These are phyloP conservation scores for Alternaria conjuncta DNA, from an alignment of 2,329 filamentous ascomycete species.

Conservation along the genomic window DNA sequence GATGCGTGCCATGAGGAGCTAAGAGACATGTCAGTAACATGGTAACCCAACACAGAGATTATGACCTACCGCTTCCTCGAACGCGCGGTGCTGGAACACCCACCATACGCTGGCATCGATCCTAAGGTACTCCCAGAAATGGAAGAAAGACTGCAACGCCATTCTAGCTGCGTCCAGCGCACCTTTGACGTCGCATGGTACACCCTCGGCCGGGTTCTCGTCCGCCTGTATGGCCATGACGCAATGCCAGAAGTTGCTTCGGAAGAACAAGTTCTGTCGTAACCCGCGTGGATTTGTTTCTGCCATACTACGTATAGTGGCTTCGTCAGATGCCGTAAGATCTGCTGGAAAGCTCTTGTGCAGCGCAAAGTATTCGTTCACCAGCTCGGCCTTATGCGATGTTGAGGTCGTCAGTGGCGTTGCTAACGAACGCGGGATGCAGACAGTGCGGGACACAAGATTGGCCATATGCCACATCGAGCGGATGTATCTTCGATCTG, in stretches of 20 bases:
- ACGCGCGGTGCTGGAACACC: slow-evolving; percentile 82
- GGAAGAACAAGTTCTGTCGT: slow-evolving; percentile 77
- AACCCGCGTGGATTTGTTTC: slow-evolving; percentile 70
- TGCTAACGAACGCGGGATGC: slow-evolving; percentile 75
- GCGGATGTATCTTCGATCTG: slow-evolving; percentile 65
- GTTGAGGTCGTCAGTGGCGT: slow-evolving; percentile 73
- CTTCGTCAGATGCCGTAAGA: slow-evolving; percentile 72
- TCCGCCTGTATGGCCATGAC: slow-evolving; percentile 79
- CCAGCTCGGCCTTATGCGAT: slow-evolving; percentile 71
- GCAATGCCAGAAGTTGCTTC: slow-evolving; percentile 84
- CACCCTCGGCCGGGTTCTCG: slow-evolving; percentile 64
- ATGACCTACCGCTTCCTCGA: slow-evolving; percentile 74
- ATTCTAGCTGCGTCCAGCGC: slow-evolving; percentile 78
- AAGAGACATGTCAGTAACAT: neutral
- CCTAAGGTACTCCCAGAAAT: slow-evolving; percentile 72
- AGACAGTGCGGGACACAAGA: slow-evolving; percentile 77
- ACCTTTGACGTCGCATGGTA: slow-evolving; percentile 65
- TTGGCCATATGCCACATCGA: slow-evolving; percentile 82
- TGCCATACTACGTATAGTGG: slow-evolving; percentile 64
- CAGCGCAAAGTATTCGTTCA: slow-evolving; percentile 72
- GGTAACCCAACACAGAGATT: neutral
- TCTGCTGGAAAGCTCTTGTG: slow-evolving; percentile 75
- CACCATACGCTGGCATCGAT: slow-evolving; percentile 80
- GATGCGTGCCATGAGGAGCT: slow-evolving; percentile 51
- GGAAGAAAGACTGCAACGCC: slow-evolving; percentile 76